Evolutionary conservation across 495 filamentous ascomycete genomes (phyloP), one percentile per base, ranked within the genome.

Genomic region (Tuber borchii): DNA sequence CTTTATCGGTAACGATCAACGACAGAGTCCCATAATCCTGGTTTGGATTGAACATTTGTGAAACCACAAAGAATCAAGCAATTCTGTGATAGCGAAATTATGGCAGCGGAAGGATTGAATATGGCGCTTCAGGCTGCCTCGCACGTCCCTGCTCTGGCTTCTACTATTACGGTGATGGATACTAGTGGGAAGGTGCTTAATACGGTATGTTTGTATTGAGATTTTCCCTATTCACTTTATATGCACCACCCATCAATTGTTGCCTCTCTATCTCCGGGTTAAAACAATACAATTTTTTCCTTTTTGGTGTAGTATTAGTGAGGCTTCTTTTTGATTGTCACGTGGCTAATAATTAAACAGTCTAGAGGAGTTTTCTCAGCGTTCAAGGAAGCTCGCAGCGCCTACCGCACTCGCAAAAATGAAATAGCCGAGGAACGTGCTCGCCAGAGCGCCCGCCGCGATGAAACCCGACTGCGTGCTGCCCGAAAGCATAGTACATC

Each of bases 291-390:
- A 31, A 10, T 69, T 71, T 45, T 43, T 14, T 65, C 48, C 68
- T 39, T 19, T 69, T 72, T 17, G 14, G 22, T 37, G 70, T 51
- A 31, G 37, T 43, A 9, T 70, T 16, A 42, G 44, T 69, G 31
- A 14, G 40, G 44, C 56, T 42, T 42, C 20, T 56, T 37, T 43
- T 12, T 17, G 17, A 42, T 37, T 42, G n/a, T 51, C n/a, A 71
- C 22, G n/a, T 44, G 42, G 40, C 20, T 46, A 46, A 70, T 22
- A 34, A 20, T 42, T 51, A n/a, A 69, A 14, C 34, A 83, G 81
- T 74, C 76, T 14, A 83, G 81, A 71, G 79, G 73, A 70, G 78
- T 83, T 70, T 83, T 83, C 69, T 75, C 74, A 26, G 81, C 81
- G 9, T 79, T 83, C 51, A 78, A 77, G 26, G 73, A 74, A 56